Base-by-base conservation (phyloP, 352 stramenopile species). In the Phytophthora megakarya region DNA sequence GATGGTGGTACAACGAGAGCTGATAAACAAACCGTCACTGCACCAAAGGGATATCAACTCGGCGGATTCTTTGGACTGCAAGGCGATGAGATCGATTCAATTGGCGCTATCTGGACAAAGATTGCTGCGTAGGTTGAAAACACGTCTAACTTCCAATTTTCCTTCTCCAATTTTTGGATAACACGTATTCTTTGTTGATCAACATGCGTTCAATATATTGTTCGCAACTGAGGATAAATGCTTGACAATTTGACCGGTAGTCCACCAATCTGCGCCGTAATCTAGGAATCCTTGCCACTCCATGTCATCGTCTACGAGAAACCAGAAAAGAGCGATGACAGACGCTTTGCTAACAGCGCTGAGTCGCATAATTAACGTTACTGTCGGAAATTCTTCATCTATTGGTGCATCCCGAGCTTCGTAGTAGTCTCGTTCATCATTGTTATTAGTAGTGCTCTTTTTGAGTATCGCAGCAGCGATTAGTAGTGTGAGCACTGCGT, bases 1-100 rank as follows among this genome's bases (percentile, higher is more conserved):
- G 55, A 66, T 1, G 46, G 38, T 18, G 78, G 73, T 21, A 61
- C 61, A 3, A 73, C 62, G 19, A 83, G 67, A 1, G 68, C 56
- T 50, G 57, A 35, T 35, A 35, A 35, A 11, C 10, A 11, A 15
- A 35, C 30, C 10, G 8, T 12, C 8, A 11, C 8, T 7, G 30
- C 30, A 5, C 30, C 30, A 35, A 11, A 13, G 30, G 30, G 30
- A 11, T 35, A 35, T 35, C 30, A 35, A 35, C 30, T 35, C 8
- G 30, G 30, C 13, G 30, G 30, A 11, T 35, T 35, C 30, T 35
- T 35, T 11, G 30, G 30, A 15, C 30, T 7, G 13, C 8, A 35
- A 3, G 30, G 30, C 3, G 8, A 35, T 5, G 30, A 35, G 30
- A 35, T 35, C 30, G 30, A 35, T 35, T 7, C 30, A 2, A 7